Evolutionary conservation across 768 basidiomycete species (phyloP), one percentile per base, ranked within the genome.

Genomic region (Auricularia sp.): DNA sequence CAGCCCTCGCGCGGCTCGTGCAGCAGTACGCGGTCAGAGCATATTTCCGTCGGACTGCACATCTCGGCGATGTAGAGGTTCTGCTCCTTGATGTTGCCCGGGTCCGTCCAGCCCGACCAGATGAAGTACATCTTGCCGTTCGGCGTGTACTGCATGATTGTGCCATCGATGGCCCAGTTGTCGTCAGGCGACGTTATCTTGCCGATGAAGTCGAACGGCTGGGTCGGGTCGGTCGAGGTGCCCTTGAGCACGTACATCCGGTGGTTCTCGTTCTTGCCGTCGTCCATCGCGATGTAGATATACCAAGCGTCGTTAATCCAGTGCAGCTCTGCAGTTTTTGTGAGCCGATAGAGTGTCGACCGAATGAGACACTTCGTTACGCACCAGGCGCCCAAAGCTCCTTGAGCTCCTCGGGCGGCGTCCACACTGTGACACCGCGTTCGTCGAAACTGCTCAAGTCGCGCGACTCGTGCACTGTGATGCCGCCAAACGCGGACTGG

Each of bases 91-190:
- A 29, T 2, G 56, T 59, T 29, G 56, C 29, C 23, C 29, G 29
- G 29, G 56, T 59, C 56, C 8, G 34, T 59, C 56, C 56, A 59
- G 56, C 56, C 56, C 8, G 29, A 33, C 56, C 56, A 59, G 56
- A 59, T 35, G 56, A 59, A 59, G 56, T 59, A 59, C 56, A 59
- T 21, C 56, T 59, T 59, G 56, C 56, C 56, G 56, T 59, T 59
- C 29, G 56, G 56, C 29, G 11, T 34, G 56, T 59, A 59, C 29
- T 35, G 56, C 29, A 59, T 33, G 29, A 59, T 29, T 4, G 56
- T 59, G 34, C 56, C 56, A 3, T 59, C 56, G 34, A 59, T 59
- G 8, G 56, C 56, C 56, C 56, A 59, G 56, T 59, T 59, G 56
- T 59, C 56, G 34, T 59, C 56, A 1, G 56, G 56, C 14, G 56